phyloP scores from a whole-genome alignment of 345 rosid genomes.

The Trapa incisa region DNA sequence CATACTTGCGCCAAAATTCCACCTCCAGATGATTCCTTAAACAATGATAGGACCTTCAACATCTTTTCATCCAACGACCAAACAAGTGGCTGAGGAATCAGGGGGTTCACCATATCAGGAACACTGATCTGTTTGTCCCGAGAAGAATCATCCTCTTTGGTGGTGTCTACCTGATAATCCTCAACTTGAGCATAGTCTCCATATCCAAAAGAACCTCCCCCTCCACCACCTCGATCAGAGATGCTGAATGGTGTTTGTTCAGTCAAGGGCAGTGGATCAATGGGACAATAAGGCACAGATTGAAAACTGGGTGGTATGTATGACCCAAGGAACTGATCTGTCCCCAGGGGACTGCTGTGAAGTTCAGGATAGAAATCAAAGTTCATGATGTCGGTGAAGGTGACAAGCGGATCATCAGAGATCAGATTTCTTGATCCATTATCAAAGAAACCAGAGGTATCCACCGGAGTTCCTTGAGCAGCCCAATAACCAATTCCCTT shows the following conservation, averaged over 20 bases:
- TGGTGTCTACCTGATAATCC: slow-evolving; percentile 14
- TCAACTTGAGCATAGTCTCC: slow-evolving; percentile 27
- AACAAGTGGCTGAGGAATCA: slow-evolving; percentile 31
- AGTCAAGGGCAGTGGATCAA: slow-evolving; percentile 19
- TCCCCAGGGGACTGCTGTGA: slow-evolving; percentile 38
- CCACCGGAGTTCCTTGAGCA: slow-evolving; percentile 32
- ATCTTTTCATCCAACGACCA: slow-evolving; percentile 67
- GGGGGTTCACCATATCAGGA: slow-evolving; percentile 12
- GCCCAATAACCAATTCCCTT: slow-evolving; percentile 36
- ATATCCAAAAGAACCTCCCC: slow-evolving; percentile 23
- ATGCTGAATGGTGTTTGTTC: slow-evolving; percentile 21
- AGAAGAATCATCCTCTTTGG: slow-evolving; percentile 17
- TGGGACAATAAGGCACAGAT: slow-evolving; percentile 25
- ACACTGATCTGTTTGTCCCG: slow-evolving; percentile 11
- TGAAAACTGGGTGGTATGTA: slow-evolving; percentile 29
- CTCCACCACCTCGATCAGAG: slow-evolving; percentile 13
- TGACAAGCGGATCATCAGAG: slow-evolving; percentile 35
- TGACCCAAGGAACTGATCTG: slow-evolving; percentile 39
- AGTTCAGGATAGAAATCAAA: slow-evolving; percentile 51
- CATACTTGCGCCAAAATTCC: slow-evolving; percentile 84
- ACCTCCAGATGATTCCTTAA: slow-evolving; percentile 65
- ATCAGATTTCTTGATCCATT: slow-evolving; percentile 18
- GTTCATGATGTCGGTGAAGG: slow-evolving; percentile 48
- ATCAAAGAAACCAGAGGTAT: slow-evolving; percentile 18
- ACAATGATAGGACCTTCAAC: slow-evolving; percentile 60